Percentiles rank a stretch among this genome's conserved stretches.
phyloP scores from a whole-genome alignment of 1,139 yeast genomes.

The Candida dubliniensis region DNA sequence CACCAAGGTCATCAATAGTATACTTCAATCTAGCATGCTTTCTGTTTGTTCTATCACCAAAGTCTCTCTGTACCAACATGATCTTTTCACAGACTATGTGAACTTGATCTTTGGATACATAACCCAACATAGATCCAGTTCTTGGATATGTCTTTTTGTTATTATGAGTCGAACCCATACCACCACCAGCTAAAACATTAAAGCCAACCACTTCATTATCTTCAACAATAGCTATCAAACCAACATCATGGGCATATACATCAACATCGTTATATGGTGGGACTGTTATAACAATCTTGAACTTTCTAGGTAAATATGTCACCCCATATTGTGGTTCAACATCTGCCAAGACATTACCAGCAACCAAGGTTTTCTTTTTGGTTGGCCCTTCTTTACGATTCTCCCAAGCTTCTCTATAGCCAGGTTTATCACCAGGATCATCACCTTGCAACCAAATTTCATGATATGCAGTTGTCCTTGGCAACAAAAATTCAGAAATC shows the following conservation, averaged over 20 bases:
- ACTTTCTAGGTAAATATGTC: conserved; percentile 91
- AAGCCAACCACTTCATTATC: conserved; percentile 68
- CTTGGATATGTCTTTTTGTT: conserved; percentile 96
- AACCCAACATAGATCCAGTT: conserved; percentile 87
- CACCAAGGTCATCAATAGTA: conserved; percentile 89
- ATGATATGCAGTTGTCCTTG: conserved; percentile 92
- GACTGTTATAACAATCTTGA: conserved; percentile 90
- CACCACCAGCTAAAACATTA: conserved; percentile 94
- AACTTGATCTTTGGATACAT: conserved; percentile 63
- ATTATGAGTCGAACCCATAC: conserved; percentile 98
- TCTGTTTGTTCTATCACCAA: conserved; percentile 94
- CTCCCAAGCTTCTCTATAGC: conserved; percentile 71
- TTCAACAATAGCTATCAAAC: conserved; percentile 85
- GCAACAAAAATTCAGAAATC: conserved; percentile 81
- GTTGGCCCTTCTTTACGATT: conserved; percentile 75
- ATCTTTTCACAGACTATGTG: conserved; percentile 84
- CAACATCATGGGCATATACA: conserved; percentile 94
- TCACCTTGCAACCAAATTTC: conserved; percentile 94
- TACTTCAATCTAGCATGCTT: conserved; percentile 98
- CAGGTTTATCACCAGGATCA: conserved; percentile 70
- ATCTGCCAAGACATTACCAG: conserved; percentile 84
- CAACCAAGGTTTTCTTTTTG: conserved; percentile 77
- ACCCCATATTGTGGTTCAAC: conserved; percentile 87
- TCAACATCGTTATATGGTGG: conserved; percentile 98
- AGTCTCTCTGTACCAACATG: conserved; percentile 92